These are phyloP conservation scores for Blastomyces silverae DNA, from an alignment of 2,329 filamentous ascomycete species.

Conservation along the genomic window DNA sequence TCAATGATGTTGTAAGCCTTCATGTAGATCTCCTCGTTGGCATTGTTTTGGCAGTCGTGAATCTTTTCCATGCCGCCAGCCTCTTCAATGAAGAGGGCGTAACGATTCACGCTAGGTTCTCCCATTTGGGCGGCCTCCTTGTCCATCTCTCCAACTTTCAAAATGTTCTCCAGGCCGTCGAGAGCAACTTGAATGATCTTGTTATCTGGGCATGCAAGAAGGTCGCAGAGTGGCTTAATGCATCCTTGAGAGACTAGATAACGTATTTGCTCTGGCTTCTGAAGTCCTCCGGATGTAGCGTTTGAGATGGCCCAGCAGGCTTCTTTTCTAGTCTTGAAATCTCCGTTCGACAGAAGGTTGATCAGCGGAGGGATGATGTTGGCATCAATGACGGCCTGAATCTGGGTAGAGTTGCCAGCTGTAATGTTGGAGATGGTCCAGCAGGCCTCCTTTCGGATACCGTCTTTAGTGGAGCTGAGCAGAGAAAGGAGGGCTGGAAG, in stretches of 20 bases:
- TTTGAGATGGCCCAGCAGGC: constrained; percentile 99
- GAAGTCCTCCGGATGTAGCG: constrained; percentile 90
- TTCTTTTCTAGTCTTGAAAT: constrained; percentile 98
- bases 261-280: constrained; percentile 97
- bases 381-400: constrained; percentile 92
- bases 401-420: constrained; percentile 94
- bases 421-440: constrained; percentile 99
- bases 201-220: constrained; percentile 94
- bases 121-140: constrained; percentile 65
- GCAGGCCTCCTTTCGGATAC: constrained; percentile 98
- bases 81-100: constrained; percentile 96
- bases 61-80: constrained; percentile 99
- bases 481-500: constrained; percentile 88
- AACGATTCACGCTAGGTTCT: constrained; percentile 69
- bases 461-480: constrained; percentile 94
- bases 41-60: constrained; percentile 99
- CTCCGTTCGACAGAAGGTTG: constrained; percentile 89
- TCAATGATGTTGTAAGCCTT: constrained; percentile 99
- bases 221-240: constrained; percentile 94
- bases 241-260: constrained; percentile 90
- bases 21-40: constrained; percentile 99
- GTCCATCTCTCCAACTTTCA: constrained; percentile 98
- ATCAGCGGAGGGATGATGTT: constrained; percentile 96
- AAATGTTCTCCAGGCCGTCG: constrained; percentile 96
- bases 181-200: constrained; percentile 99